A percentile compares a stretch with the other conserved stretches of the same genome.
These are phyloP conservation scores for Garcia nutans DNA, from an alignment of 345 rosid genomes.

Conservation along the genomic window DNA sequence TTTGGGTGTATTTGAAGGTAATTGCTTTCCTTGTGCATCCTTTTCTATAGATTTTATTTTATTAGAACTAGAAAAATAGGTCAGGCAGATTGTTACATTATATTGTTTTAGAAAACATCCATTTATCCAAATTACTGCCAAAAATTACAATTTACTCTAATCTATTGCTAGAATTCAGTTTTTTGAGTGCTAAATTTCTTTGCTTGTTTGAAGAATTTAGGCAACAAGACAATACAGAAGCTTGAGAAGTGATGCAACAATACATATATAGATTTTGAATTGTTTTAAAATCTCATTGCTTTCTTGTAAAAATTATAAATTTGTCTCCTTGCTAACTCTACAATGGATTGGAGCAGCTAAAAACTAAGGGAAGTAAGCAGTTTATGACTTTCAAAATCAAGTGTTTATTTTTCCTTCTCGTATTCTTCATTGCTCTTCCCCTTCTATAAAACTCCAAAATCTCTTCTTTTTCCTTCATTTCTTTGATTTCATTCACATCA, in stretches of 20 bases:
- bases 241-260: not conserved
- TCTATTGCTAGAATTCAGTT: not conserved
- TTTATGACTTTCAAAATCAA: conserved; percentile 12
- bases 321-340: not conserved
- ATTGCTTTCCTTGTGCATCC: not conserved
- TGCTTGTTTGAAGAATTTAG: not conserved
- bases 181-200: not conserved
- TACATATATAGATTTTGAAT: no score
- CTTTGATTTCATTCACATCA: conserved; percentile 20
- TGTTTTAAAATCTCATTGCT: no score
- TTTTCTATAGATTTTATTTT: not conserved
- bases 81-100: no score
- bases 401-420: not conserved
- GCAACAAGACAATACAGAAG: not conserved
- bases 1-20: not conserved
- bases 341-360: not conserved
- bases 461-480: conserved; percentile 27
- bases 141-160: not conserved
- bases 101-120: no score
- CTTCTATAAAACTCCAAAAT: conserved; percentile 25
- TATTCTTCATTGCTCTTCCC: conserved; percentile 19
- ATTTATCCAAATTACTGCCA: no score
- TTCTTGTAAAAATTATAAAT: no score
- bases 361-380: no score
- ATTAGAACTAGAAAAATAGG: not conserved